Percentiles rank a stretch among this genome's conserved stretches.
Evolutionary conservation across 176 grass and related monocot genomes (phyloP).

Genomic region (Phoenix roebelenii): DNA sequence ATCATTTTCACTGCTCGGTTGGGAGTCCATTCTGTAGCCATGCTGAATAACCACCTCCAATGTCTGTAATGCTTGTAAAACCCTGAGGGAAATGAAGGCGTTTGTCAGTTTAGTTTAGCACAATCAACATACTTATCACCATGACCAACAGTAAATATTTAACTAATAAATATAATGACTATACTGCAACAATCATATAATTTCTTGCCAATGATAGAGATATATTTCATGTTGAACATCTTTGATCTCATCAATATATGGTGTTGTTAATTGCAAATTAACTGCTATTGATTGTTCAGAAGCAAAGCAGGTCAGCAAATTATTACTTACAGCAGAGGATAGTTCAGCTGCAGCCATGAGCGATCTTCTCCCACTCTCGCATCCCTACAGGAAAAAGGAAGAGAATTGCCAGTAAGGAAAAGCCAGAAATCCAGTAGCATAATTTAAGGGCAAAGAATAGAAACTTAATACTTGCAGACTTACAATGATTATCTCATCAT

Average conservation of each 20-base stretch:
- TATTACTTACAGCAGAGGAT: constrained; percentile 48
- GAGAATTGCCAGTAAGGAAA: background rate
- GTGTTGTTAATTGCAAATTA: too few species aligned
- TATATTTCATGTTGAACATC: background rate
- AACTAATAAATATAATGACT: background rate
- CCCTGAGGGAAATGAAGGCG: constrained; percentile 21
- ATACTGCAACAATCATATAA: background rate
- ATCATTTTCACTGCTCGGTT: constrained; percentile 13
- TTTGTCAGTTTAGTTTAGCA: too few species aligned
- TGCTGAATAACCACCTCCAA: constrained; percentile 59
- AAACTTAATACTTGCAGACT: background rate
- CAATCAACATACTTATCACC: background rate
- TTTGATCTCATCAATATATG: constrained; percentile 1
- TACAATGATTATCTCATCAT: constrained; percentile 65
- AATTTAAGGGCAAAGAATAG: too few species aligned
- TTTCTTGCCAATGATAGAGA: background rate
- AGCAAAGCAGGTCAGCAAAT: background rate
- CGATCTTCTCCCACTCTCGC: constrained; percentile 73
- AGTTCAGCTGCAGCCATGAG: constrained; percentile 73
- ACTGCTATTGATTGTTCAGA: too few species aligned
- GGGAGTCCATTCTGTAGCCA: constrained; percentile 58
- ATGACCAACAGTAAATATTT: background rate
- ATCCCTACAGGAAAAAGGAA: constrained; percentile 33
- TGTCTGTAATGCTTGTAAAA: constrained; percentile 51
- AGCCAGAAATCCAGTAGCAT: too few species aligned